These are phyloP conservation scores for Aspergillus bridgeri DNA, from an alignment of 495 filamentous ascomycete species.

Conservation along the genomic window DNA sequence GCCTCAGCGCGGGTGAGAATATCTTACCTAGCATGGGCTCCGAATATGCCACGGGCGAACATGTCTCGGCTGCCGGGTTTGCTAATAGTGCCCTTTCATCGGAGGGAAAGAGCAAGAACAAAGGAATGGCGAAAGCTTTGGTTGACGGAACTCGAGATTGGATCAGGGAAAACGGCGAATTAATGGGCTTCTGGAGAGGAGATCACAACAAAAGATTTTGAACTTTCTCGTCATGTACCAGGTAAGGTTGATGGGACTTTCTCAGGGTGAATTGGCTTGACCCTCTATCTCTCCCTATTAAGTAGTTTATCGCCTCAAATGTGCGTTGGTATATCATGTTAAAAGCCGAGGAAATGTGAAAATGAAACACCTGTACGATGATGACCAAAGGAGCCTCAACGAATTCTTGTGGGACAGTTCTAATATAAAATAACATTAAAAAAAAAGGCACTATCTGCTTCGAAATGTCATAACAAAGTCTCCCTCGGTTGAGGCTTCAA, in stretches of 20 bases:
- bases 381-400: no score
- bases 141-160: conserved; percentile 74
- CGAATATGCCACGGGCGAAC: conserved; percentile 60
- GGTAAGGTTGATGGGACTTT: not conserved
- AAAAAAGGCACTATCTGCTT: not conserved
- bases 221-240: not conserved
- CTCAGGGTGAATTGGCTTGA: not conserved
- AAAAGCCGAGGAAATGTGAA: no score
- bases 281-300: no score
- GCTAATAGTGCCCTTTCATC: conserved; percentile 33
- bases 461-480: not conserved
- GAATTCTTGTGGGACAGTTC: no score
- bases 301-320: no score
- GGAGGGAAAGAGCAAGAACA: conserved; percentile 55
- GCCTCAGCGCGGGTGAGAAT: conserved; percentile 88
- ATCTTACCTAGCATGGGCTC: conserved; percentile 83
- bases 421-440: no score
- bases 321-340: no score
- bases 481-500: not conserved
- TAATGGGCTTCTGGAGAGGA: conserved; percentile 66
- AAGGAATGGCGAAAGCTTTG: conserved; percentile 86
- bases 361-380: no score
- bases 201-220: conserved; percentile 48
- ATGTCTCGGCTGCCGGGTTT: conserved; percentile 42
- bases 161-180: conserved; percentile 66